phyloP scores from a whole-genome alignment of 805 yeast genomes.

The Kuraishia hungarica region DNA sequence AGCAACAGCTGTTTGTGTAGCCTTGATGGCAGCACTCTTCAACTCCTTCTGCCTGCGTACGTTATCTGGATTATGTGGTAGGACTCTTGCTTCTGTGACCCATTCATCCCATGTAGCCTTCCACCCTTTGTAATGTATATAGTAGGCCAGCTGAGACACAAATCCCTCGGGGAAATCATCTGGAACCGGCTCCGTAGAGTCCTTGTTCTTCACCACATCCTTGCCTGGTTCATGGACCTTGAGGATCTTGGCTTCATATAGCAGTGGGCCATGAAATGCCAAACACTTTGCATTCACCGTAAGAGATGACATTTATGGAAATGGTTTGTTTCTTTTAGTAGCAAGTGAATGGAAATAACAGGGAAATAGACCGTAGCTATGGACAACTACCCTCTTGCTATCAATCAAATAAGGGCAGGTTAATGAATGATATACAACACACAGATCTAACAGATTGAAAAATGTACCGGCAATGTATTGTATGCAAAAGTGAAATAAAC shows the following conservation, averaged over 20 bases:
- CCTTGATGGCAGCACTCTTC: constrained; percentile 34
- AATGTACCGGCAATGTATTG: not conserved
- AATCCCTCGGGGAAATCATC: constrained; percentile 18
- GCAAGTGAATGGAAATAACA: not conserved
- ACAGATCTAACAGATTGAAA: not conserved
- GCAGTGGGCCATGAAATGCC: constrained; percentile 86
- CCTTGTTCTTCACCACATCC: constrained; percentile 28
- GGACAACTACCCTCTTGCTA: too few species aligned
- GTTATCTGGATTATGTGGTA: constrained; percentile 64
- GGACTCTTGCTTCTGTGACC: constrained; percentile 65
- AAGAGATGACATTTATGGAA: constrained; percentile 3
- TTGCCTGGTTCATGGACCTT: constrained; percentile 51
- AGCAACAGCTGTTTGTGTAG: constrained; percentile 7
- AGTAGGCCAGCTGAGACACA: constrained; percentile 35
- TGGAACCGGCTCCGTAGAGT: constrained; percentile 22
- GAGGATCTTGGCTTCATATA: constrained; percentile 80
- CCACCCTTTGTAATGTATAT: constrained; percentile 93
- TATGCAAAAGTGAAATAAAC: not conserved
- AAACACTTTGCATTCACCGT: constrained; percentile 32
- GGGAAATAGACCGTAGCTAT: too few species aligned
- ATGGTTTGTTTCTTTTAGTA: not conserved
- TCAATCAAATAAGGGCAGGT: not conserved
- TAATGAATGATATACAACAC: not conserved
- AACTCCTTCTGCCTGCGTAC: constrained; percentile 53
- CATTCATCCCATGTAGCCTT: constrained; percentile 95